These are phyloP conservation scores for Eutrema japonicum DNA, from an alignment of 345 rosid genomes.

Conservation along the genomic window DNA sequence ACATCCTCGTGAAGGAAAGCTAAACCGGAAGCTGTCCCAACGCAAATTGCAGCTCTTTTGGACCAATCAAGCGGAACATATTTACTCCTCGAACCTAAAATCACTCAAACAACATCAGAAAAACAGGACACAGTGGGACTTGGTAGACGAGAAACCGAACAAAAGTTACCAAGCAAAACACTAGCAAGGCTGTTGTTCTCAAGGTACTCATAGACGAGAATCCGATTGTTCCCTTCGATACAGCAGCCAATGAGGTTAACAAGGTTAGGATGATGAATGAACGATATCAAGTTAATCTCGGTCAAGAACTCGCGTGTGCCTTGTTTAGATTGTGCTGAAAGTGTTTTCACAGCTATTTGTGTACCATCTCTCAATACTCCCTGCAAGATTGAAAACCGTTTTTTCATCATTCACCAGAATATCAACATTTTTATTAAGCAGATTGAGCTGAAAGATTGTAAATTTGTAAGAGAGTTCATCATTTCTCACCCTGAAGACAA, in stretches of 20 bases:
- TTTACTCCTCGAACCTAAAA: conserved; percentile 54
- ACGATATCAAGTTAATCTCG: conserved; percentile 72
- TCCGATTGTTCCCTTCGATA: conserved; percentile 59
- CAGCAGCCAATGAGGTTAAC: conserved; percentile 91
- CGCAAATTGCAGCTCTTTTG: conserved; percentile 75
- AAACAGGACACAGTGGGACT: background rate
- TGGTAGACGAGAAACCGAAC: background rate
- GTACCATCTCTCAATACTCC: conserved; percentile 64
- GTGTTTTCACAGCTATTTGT: conserved; percentile 77
- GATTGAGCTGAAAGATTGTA: background rate
- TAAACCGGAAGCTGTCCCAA: conserved; percentile 84
- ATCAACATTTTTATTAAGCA: background rate
- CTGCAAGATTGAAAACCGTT: conserved; percentile 38
- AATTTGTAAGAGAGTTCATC: conserved; percentile 16
- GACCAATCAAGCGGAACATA: conserved; percentile 68
- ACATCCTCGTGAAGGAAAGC: conserved; percentile 88
- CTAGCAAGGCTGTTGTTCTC: conserved; percentile 84
- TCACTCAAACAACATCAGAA: conserved; percentile 11
- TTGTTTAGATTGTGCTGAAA: conserved; percentile 75
- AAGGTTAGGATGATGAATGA: conserved; percentile 82
- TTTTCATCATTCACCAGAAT: background rate
- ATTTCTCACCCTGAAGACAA: conserved; percentile 74
- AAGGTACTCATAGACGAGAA: conserved; percentile 83
- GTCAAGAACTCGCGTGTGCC: conserved; percentile 77
- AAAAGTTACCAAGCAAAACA: conserved; percentile 59